Evolutionary conservation across 495 filamentous ascomycete genomes (phyloP).

Genomic region (Penicillium turbatum): DNA sequence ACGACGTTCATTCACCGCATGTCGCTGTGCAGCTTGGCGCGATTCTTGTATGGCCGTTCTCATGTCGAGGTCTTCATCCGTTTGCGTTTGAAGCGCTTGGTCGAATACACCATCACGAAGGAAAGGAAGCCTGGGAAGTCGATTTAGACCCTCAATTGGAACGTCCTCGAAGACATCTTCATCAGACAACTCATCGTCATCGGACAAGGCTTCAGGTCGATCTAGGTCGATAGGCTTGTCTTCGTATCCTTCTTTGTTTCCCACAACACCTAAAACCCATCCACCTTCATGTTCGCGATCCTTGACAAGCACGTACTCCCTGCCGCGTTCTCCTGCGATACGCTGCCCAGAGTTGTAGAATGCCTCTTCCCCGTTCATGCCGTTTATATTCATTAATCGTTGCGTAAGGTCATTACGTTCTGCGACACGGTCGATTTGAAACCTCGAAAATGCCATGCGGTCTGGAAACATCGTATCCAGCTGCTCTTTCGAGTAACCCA

Average conservation of each 20-base stretch:
- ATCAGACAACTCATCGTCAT: conserved; percentile 48
- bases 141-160: conserved; percentile 87
- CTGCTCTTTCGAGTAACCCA: conserved; percentile 96
- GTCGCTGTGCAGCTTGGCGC: background rate
- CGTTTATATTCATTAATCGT: conserved; percentile 88
- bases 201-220: conserved; percentile 46
- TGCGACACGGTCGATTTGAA: conserved; percentile 89
- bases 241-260: conserved; percentile 68
- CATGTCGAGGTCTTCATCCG: conserved; percentile 40
- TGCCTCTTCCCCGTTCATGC: conserved; percentile 73
- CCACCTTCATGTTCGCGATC: conserved; percentile 93
- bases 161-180: conserved; percentile 88
- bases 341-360: conserved; percentile 60
- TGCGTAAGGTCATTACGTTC: conserved; percentile 96
- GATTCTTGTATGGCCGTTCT: conserved; percentile 42
- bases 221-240: conserved; percentile 91
- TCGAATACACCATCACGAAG: conserved; percentile 39
- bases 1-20: conserved; percentile 11
- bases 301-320: conserved; percentile 93
- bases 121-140: conserved; percentile 64
- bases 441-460: conserved; percentile 93
- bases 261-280: conserved; percentile 94
- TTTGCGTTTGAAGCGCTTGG: conserved; percentile 28
- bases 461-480: conserved; percentile 94
- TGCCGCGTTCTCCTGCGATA: conserved; percentile 83